Evolutionary conservation across 1,284 basidiomycete genomes (phyloP), one percentile per base, ranked within the genome.

Genomic region (Golubevia sp.): DNA sequence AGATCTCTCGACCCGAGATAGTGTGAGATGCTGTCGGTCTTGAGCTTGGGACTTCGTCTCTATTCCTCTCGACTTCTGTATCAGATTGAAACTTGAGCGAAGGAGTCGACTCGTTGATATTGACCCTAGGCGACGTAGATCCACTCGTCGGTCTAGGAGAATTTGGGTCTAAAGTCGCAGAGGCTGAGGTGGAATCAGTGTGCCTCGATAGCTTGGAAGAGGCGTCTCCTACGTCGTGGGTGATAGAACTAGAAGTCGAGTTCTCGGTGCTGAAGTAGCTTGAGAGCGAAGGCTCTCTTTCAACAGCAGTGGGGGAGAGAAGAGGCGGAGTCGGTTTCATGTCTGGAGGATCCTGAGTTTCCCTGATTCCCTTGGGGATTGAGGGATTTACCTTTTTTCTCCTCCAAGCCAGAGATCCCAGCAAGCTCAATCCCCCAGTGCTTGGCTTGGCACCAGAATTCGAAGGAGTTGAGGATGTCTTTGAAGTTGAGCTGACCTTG

Each of bases 361-460:
- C 27, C 2, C 26, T 20, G 34, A 56, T 21, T 21, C 20, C 55
- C 27, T 21, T 21, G 20, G 20, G 54, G 3, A 34, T 58, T 44
- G 48, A 23, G n/a, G 51, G 50, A 5, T 21, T 20, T 13, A 58
- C 61, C 51, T 64, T 64, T 25, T 60, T 66, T 15, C 58, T 21
- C 3, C 64, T 44, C 66, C 66, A 68, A 3, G 58, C 63, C 18
- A 68, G 54, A 25, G 55, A 66, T 26, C 63, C 64, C 21, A 67
- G 27, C 38, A 67, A 26, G 23, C 63, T 27, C 15, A 64, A 48
- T 27, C 62, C 57, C 21, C 44, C 34, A 11, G 8, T 15, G 23
- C n/a, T 20, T 8, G 38, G 18, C 34, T 44, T 52, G 24, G 30
- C 58, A 49, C 21, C n/a, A 49, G 56, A 23, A 11, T 53, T 25